Evolutionary conservation across 2,329 filamentous ascomycete species (phyloP).

Genomic region (Cladophialophora carrionii): DNA sequence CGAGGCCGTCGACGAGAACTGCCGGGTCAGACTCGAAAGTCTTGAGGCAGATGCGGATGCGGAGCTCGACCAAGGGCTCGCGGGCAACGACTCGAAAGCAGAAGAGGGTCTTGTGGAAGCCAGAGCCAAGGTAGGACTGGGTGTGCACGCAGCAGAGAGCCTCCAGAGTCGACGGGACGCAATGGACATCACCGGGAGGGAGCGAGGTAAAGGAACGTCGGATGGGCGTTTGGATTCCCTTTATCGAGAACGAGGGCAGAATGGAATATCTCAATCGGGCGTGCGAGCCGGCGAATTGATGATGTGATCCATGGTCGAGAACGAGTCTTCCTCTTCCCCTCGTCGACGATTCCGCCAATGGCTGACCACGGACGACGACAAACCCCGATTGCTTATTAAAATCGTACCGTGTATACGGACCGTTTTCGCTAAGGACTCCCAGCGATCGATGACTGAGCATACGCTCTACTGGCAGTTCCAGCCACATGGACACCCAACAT

Average conservation of each 20-base stretch:
- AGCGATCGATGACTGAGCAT: background rate
- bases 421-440: background rate
- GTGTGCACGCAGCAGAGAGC: conserved; percentile 22
- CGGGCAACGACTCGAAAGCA: conserved; percentile 1
- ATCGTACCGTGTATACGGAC: background rate
- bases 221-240: background rate
- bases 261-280: background rate
- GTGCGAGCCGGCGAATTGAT: conserved; percentile 15
- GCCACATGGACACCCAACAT: background rate
- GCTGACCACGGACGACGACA: background rate
- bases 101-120: conserved; percentile 18
- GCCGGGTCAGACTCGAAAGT: conserved; percentile 47
- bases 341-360: conserved; percentile 27
- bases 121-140: conserved; percentile 20
- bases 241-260: conserved; percentile 10
- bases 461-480: background rate
- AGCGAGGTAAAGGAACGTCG: conserved; percentile 13
- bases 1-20: conserved; percentile 45
- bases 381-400: conserved; percentile 23
- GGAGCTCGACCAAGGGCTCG: conserved; percentile 19
- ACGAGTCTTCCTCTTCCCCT: conserved; percentile 1
- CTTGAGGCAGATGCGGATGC: conserved; percentile 40
- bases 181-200: conserved; percentile 35
- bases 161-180: conserved; percentile 23
- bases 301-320: conserved; percentile 30